Evolutionary conservation across 2,329 filamentous ascomycete genomes (phyloP).

Genomic region (Fusarium sp.): DNA sequence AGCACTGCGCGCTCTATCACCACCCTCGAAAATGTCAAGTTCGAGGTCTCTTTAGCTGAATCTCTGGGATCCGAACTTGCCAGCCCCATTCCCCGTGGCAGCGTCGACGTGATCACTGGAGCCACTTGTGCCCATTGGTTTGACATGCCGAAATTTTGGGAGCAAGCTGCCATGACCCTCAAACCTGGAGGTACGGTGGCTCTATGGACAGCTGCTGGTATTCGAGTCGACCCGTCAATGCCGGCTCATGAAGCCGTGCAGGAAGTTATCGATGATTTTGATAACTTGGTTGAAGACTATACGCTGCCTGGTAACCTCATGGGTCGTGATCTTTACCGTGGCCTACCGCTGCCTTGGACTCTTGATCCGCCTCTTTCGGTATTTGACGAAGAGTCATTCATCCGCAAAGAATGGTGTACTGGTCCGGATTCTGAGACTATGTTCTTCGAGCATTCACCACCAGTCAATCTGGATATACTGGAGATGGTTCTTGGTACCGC

Average conservation of each 20-base stretch:
- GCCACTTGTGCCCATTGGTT: constrained; percentile 4
- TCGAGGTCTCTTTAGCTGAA: neutral
- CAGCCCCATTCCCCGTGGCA: neutral
- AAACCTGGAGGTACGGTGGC: neutral
- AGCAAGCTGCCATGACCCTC: neutral
- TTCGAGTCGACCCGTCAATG: neutral
- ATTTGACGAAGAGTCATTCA: neutral
- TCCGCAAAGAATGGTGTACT: neutral
- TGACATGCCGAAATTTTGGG: neutral
- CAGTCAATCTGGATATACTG: neutral
- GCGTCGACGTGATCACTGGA: neutral
- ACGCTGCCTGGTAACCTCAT: neutral
- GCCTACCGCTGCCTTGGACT: neutral
- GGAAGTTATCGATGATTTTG: neutral
- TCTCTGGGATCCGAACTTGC: neutral
- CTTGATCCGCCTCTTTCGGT: neutral
- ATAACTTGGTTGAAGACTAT: neutral
- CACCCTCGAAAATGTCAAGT: neutral
- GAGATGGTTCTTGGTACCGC: neutral
- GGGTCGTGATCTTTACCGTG: neutral
- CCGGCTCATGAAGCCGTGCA: neutral
- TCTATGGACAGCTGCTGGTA: neutral
- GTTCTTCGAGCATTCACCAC: neutral
- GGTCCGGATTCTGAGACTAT: neutral
- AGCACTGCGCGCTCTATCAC: neutral